Percentiles rank a stretch among this genome's conserved stretches.
phyloP scores from a whole-genome alignment of 2,329 filamentous ascomycete genomes.

The Chaetomium olivaceum region DNA sequence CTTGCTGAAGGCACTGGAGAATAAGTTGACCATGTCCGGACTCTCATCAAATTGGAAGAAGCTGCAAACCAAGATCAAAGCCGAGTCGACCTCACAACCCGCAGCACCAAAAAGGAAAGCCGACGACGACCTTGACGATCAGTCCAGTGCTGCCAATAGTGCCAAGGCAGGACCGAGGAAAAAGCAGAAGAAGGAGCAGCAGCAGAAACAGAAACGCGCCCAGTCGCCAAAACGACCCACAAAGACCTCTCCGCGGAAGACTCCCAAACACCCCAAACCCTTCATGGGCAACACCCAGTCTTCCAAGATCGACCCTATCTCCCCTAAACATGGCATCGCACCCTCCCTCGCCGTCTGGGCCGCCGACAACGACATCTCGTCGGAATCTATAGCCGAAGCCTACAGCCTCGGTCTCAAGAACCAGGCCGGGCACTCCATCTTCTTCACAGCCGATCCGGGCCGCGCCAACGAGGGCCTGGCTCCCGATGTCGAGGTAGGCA shows the following conservation, averaged over 20 bases:
- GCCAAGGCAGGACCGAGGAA: constrained; percentile 13
- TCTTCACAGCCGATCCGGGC: constrained; percentile 49
- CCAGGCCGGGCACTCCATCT: constrained; percentile 43
- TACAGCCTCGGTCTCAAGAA: constrained; percentile 58
- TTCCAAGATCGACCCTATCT: constrained; percentile 42
- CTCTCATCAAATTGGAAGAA: constrained; percentile 77
- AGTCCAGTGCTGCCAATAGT: background rate
- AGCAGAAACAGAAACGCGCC: background rate
- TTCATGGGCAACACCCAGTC: constrained; percentile 46
- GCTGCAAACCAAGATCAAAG: constrained; percentile 64
- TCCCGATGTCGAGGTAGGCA: constrained; percentile 69
- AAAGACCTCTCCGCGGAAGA: background rate
- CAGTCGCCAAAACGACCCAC: background rate
- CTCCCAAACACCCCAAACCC: constrained; percentile 12
- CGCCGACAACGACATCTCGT: constrained; percentile 60
- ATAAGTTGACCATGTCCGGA: constrained; percentile 45
- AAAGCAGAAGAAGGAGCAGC: constrained; percentile 14
- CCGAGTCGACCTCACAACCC: constrained; percentile 43
- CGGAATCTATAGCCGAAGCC: constrained; percentile 60
- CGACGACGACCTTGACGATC: constrained; percentile 32
- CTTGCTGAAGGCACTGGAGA: background rate
- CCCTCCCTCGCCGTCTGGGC: constrained; percentile 62
- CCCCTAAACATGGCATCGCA: constrained; percentile 44
- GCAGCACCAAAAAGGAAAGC: constrained; percentile 44
- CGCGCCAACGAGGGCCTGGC: constrained; percentile 65